Evolutionary conservation across 768 basidiomycete genomes (phyloP).

Genomic region (Naganishia vaughanmartiniae): DNA sequence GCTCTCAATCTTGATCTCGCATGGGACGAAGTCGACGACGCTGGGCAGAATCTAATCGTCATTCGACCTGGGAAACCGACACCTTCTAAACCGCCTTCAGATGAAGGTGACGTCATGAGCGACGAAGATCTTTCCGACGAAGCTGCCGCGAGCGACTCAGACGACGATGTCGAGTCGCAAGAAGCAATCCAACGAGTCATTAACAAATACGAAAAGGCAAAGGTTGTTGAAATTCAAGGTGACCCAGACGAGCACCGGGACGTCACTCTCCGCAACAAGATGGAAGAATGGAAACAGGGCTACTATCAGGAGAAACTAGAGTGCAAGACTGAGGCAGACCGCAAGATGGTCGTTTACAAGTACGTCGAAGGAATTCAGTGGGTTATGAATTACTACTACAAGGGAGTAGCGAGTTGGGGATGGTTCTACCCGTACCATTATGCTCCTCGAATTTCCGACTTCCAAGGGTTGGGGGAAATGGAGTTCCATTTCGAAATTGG

Average conservation of each 20-base stretch:
- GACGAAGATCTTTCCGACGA: slow-evolving; percentile 37
- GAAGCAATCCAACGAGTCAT: slow-evolving; percentile 76
- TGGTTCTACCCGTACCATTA: slow-evolving; percentile 99
- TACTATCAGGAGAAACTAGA: slow-evolving; percentile 93
- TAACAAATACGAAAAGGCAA: slow-evolving; percentile 82
- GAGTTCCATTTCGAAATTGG: slow-evolving; percentile 83
- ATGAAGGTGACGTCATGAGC: slow-evolving; percentile 47
- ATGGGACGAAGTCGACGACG: slow-evolving; percentile 93
- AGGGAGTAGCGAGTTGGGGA: slow-evolving; percentile 93
- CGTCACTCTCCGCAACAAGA: slow-evolving; percentile 69
- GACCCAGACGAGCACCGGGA: slow-evolving; percentile 77
- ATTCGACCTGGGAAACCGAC: slow-evolving; percentile 36
- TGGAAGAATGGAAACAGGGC: slow-evolving; percentile 84
- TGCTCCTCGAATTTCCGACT: slow-evolving; percentile 84
- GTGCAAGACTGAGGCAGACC: slow-evolving; percentile 68
- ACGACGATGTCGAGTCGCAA: slow-evolving; percentile 69
- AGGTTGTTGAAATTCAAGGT: slow-evolving; percentile 62
- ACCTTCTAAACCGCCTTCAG: slow-evolving; percentile 44
- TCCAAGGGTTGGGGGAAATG: slow-evolving; percentile 68
- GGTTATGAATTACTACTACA: slow-evolving; percentile 99
- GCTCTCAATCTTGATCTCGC: slow-evolving; percentile 72
- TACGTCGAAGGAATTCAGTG: slow-evolving; percentile 95
- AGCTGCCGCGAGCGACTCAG: slow-evolving; percentile 36
- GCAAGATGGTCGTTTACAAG: slow-evolving; percentile 69
- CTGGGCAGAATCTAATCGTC: slow-evolving; percentile 55